Base-by-base conservation (phyloP, 2,329 filamentous ascomycete genomes). In the Pyrenophora tritici-repentis region DNA sequence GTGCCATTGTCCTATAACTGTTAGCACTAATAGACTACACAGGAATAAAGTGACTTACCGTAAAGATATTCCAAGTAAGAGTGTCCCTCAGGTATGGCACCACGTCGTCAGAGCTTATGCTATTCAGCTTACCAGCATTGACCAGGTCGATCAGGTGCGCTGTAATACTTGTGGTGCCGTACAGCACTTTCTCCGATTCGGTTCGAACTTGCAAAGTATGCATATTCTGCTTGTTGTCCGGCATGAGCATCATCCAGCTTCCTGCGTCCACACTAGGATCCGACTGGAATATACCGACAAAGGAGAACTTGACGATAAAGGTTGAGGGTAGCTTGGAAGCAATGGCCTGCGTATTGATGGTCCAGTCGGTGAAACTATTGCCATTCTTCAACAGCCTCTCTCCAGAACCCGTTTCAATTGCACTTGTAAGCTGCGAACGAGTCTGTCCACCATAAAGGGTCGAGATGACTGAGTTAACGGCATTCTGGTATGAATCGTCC, bases 21-120 rank as follows among this genome's bases (percentile, higher is more conserved):
- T 45, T 4, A 37, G 31, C 13, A 4, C 5, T 16, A 16, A 13
- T 1, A 6, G 3, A 38, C 10, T 35, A 1, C 5, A 7, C 4
- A 8, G 1, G 7, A 14, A n/a, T 10, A 20, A n/a, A 4, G 22
- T 16, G 20, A 56, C 62, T 32, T 55, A 70, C 68, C 37, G 58
- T 51, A 9, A 56, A 59, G 0, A 71, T 58, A 20, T 61, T 62
- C 71, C 70, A 73, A 4, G 49, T 61, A 49, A 73, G 45, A 9
- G 52, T 62, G 3, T 59, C 45, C 18, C 41, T 63, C 39, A 73
- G 42, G 31, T 62, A 73, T 2, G 64, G 61, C 16, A 70, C 55
- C 4, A 72, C 67, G 18, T 59, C 58, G 0, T 37, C 38, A 2
- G 53, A 14, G 6, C 64, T 52, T 16, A 72, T 47, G 20, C 58